Base-by-base conservation (phyloP, 306 rosid species). In the Cucurbita moschata region DNA sequence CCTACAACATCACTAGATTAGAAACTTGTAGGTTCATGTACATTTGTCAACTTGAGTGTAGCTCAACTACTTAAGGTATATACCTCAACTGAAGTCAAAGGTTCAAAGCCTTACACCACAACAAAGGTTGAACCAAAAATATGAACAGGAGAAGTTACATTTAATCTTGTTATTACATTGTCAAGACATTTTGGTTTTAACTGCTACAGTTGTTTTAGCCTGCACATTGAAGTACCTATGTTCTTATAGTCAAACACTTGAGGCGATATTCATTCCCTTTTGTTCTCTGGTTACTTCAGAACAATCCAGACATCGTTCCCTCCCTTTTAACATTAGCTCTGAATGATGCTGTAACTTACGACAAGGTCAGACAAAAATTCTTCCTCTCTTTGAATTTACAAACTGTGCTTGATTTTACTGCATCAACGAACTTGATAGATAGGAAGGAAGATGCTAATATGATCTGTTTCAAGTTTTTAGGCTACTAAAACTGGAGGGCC, bases 401-500 rank as follows among this genome's bases (percentile, higher is more conserved):
- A n/a, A 52, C 46, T 66, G 42, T 70, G 26, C 37, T 47, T 72
- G 68, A 56, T 44, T 39, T 71, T 71, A 43, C 52, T 73, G 70
- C 35, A 63, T 21, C 8, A 15, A 74, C 55, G 43, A 50, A 47
- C 56, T 63, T 44, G 50, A 40, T 9, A 64, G 8, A 73, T 49
- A 49, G 59, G 46, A 54, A 79, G 72, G 75, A 73, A 42, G 77
- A 39, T 75, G 57, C 67, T 83, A 73, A 82, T 81, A 60, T 75
- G 54, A 35, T 75, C 56, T 79, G 81, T 80, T 30, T 86, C 67
- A 69, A 81, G 81, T 80, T 79, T 88, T 85, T 83, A 94, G 98
- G 98, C 96, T 75, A 89, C 96, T 39, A 94, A 94, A 90, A 70
- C 97, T 0, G 98, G 98, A 37, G 98, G 97, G 19, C 89, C 98